Conservation (phyloP, 208 protist genomes). For the Trypanosoma theileri region DNA sequence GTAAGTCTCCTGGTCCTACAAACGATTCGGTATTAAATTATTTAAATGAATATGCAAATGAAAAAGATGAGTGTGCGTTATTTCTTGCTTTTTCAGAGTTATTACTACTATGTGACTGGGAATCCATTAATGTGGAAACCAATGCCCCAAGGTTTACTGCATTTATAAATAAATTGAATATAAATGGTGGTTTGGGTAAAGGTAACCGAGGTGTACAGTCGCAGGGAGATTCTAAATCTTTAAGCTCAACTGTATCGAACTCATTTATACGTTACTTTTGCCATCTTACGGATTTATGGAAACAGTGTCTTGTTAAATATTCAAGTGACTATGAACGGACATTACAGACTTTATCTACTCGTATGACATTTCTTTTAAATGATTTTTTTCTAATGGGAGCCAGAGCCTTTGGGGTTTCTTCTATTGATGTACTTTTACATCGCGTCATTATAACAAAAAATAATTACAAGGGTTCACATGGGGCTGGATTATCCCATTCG, state of each 20-base stretch:
- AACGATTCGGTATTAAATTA: conserved; percentile 21
- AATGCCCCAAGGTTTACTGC: not conserved
- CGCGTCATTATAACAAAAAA: not conserved
- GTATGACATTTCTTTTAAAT: conserved; percentile 20
- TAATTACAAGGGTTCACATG: not conserved
- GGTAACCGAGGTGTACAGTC: not conserved
- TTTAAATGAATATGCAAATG: conserved; percentile 23
- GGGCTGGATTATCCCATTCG: not conserved
- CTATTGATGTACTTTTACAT: conserved; percentile 23
- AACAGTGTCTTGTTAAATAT: conserved; percentile 8
- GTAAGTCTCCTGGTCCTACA: not conserved
- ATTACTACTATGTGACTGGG: conserved; percentile 31
- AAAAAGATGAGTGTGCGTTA: conserved; percentile 14
- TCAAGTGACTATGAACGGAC: not conserved
- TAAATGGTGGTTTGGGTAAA: not conserved
- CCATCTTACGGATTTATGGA: conserved; percentile 21
- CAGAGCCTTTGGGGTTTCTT: conserved; percentile 21
- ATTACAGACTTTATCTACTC: conserved; percentile 7
- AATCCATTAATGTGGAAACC: conserved; percentile 12
- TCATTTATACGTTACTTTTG: conserved; percentile 19
- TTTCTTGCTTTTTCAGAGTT: conserved; percentile 30
- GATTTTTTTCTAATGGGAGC: conserved; percentile 19
- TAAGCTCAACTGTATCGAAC: not conserved
- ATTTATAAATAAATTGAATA: not conserved
- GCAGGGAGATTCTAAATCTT: not conserved